phyloP scores from a whole-genome alignment of 495 filamentous ascomycete species.

The Tuber aestivum region DNA sequence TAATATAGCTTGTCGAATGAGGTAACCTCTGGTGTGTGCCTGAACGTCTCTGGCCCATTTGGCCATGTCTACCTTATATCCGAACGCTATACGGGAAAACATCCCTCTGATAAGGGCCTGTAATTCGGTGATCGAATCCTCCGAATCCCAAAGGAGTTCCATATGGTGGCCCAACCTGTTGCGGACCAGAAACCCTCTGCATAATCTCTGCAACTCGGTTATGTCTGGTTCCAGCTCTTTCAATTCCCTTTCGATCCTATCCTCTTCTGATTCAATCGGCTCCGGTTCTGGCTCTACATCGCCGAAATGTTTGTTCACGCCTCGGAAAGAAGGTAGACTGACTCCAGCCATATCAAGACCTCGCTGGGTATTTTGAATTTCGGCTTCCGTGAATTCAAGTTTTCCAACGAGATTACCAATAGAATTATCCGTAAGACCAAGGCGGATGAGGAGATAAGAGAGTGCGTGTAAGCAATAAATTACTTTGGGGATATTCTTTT shows the following conservation, averaged over 20 bases:
- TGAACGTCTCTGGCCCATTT: constrained; percentile 39
- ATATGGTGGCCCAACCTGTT: constrained; percentile 73
- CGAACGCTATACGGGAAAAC: constrained; percentile 49
- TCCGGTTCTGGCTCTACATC: constrained; percentile 62
- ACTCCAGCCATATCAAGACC: constrained; percentile 90
- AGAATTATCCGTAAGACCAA: constrained; percentile 87
- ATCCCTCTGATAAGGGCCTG: constrained; percentile 79
- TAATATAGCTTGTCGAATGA: constrained; percentile 60
- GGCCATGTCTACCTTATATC: constrained; percentile 38
- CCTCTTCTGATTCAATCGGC: constrained; percentile 80
- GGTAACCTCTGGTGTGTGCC: constrained; percentile 60
- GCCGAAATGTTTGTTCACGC: constrained; percentile 92
- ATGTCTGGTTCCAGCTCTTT: constrained; percentile 65
- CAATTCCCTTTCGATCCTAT: constrained; percentile 78
- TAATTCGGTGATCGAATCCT: constrained; percentile 68
- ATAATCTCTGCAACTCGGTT: constrained; percentile 75
- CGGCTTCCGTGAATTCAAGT: constrained; percentile 94
- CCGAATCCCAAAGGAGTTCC: constrained; percentile 85
- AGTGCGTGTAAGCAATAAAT: constrained; percentile 98
- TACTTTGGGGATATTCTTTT: constrained; percentile 98
- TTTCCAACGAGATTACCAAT: constrained; percentile 99
- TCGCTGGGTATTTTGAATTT: constrained; percentile 93
- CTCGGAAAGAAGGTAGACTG: constrained; percentile 94
- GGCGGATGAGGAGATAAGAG: constrained; percentile 90
- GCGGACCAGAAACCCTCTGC: constrained; percentile 72